A percentile compares a stretch with the other conserved stretches of the same genome.
These are phyloP conservation scores for Fomitopsis pinicola DNA, from an alignment of 1,284 basidiomycete genomes.

Conservation along the genomic window DNA sequence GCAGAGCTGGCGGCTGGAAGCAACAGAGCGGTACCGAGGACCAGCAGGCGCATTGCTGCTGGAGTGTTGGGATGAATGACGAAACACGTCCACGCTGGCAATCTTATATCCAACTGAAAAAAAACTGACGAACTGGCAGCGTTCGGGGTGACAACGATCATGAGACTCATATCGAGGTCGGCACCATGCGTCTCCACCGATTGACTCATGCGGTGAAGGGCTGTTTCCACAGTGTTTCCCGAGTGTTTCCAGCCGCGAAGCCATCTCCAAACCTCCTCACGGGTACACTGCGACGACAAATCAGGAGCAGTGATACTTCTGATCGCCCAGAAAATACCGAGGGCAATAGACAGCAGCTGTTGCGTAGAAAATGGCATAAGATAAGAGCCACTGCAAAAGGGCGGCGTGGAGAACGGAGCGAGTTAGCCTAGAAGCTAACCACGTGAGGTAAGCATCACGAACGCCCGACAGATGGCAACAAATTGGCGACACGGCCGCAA, in stretches of 20 bases:
- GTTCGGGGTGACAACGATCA: constrained; percentile 2
- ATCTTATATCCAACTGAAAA: neutral
- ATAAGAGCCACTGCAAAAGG: too few relatives aligned
- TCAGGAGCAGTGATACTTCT: neutral
- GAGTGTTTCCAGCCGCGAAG: too few relatives aligned
- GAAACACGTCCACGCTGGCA: neutral
- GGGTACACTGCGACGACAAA: neutral
- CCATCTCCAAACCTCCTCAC: neutral
- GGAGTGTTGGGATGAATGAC: neutral
- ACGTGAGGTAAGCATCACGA: neutral
- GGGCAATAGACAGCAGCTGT: neutral
- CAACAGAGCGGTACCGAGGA: neutral
- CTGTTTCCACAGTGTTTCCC: neutral
- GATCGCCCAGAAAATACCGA: neutral
- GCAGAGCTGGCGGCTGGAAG: constrained; percentile 9
- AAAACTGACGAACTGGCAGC: neutral
- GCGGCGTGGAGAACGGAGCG: neutral
- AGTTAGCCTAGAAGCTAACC: neutral
- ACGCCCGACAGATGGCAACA: constrained; percentile 3
- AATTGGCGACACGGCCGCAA: neutral
- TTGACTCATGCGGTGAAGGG: neutral
- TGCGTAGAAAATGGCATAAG: neutral
- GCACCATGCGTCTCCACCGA: neutral
- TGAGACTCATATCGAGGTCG: neutral
- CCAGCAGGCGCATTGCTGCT: neutral